A percentile compares a stretch with the other conserved stretches of the same genome.
Conservation (phyloP, 2,329 filamentous ascomycete species). For the Neofusicoccum kwambonambiense region DNA sequence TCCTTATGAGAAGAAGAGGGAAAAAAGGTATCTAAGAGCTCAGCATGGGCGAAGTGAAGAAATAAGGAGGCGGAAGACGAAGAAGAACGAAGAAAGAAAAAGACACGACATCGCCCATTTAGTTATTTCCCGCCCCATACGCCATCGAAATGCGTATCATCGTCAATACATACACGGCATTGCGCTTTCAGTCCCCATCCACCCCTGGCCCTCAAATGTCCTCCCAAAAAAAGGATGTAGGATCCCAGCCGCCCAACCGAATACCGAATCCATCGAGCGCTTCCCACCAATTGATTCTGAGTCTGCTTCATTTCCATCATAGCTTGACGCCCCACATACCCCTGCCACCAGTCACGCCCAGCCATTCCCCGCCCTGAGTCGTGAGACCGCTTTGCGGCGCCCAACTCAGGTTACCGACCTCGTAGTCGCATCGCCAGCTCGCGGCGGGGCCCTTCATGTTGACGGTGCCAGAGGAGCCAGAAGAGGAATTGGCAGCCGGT, state of each 20-base stretch:
- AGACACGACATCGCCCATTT: conserved; percentile 2
- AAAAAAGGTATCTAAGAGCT: conserved; percentile 4
- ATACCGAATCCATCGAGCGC: not conserved
- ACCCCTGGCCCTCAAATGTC: not conserved
- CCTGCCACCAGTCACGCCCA: conserved; percentile 76
- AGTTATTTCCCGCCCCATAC: not conserved
- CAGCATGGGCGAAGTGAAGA: not conserved
- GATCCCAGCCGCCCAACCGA: not conserved
- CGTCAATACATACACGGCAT: conserved; percentile 14
- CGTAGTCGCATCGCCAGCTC: conserved; percentile 82
- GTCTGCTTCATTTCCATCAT: conserved; percentile 22
- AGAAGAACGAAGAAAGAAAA: not conserved
- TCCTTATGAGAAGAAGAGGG: not conserved
- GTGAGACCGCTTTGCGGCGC: conserved; percentile 69
- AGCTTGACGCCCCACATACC: conserved; percentile 75
- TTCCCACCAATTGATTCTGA: too few relatives aligned
- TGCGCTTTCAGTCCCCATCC: not conserved
- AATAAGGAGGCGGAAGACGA: not conserved
- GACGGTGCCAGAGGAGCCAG: conserved; percentile 49
- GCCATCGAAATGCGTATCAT: conserved; percentile 19
- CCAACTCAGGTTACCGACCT: conserved; percentile 83
- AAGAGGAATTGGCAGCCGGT: conserved; percentile 21
- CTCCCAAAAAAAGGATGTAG: not conserved
- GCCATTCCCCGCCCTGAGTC: conserved; percentile 74
- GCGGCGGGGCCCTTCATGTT: conserved; percentile 66